Evolutionary conservation across 441 rosid species (phyloP).

Genomic region (Euphorbia corollata): DNA sequence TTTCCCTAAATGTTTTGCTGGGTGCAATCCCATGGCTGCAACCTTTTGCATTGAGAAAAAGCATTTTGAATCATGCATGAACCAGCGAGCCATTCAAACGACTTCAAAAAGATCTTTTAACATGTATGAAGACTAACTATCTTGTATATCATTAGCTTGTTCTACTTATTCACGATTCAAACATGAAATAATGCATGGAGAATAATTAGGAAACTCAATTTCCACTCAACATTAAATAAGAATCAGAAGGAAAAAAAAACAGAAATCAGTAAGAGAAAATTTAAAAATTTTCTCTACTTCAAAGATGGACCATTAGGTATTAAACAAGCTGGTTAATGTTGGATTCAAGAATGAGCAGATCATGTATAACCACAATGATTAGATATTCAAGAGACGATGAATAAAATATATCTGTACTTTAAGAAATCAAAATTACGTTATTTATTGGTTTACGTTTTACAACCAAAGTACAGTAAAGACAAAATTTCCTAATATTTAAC

Average conservation of each 20-base stretch:
- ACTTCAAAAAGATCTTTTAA: slow-evolving; percentile 10
- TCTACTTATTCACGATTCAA: not conserved
- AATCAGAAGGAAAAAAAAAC: not conserved
- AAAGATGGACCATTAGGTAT: not conserved
- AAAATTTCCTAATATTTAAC: not conserved
- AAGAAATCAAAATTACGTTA: not conserved
- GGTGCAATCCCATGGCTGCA: slow-evolving; percentile 89
- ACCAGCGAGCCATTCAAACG: not conserved
- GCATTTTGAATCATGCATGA: slow-evolving; percentile 7
- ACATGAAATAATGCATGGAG: not conserved
- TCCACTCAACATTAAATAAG: not conserved
- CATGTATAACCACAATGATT: not conserved
- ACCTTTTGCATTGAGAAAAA: slow-evolving; percentile 42
- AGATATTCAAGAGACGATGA: not conserved
- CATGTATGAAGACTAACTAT: not conserved
- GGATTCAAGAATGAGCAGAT: not conserved
- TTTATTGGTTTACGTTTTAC: not conserved
- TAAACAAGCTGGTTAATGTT: not conserved
- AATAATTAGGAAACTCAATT: not conserved
- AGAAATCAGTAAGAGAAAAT: not conserved
- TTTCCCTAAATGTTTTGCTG: slow-evolving; percentile 81
- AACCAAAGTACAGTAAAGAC: not conserved
- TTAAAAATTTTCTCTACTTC: not conserved
- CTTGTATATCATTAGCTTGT: not conserved
- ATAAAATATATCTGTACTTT: not conserved